phyloP scores from a whole-genome alignment of 805 yeast species.

The Jamesozyma jinghongensis region DNA sequence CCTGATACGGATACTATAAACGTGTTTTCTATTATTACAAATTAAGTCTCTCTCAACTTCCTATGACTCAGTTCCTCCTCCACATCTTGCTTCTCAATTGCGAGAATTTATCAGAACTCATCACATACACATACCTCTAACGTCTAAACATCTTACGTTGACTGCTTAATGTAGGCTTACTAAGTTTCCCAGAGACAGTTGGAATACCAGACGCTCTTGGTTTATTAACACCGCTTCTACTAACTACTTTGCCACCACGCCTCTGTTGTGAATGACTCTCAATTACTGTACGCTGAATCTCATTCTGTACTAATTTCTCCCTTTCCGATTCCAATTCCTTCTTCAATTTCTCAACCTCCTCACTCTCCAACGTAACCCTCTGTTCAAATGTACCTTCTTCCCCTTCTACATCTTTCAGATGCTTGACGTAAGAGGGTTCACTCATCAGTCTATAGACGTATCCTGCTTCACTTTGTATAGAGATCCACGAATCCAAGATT shows the following conservation, averaged over 20 bases:
- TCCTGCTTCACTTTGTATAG: conserved; percentile 52
- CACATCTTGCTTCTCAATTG: too few relatives aligned
- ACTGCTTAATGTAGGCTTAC: conserved; percentile 21
- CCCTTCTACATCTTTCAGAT: conserved; percentile 23
- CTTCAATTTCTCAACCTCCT: conserved; percentile 16
- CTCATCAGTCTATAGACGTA: conserved; percentile 42
- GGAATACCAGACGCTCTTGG: conserved; percentile 17
- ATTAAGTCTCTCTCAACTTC: too few relatives aligned
- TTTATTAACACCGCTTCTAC: background rate
- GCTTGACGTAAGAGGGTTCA: conserved; percentile 33
- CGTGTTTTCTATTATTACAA: too few relatives aligned
- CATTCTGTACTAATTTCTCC: conserved; percentile 1
- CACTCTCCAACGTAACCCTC: conserved; percentile 7
- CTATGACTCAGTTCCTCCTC: too few relatives aligned
- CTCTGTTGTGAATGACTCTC: too few relatives aligned
- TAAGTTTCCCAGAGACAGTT: conserved; percentile 13
- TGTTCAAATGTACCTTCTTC: conserved; percentile 15
- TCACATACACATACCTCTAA: background rate
- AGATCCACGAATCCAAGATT: conserved; percentile 50
- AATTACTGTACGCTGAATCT: too few relatives aligned
- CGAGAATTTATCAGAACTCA: too few relatives aligned
- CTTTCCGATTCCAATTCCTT: conserved; percentile 10
- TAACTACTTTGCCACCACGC: background rate
- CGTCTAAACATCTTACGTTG: conserved; percentile 21
- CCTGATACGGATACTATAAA: too few relatives aligned